phyloP scores from a whole-genome alignment of 2,329 filamentous ascomycete species.

The Onygenales sp. region DNA sequence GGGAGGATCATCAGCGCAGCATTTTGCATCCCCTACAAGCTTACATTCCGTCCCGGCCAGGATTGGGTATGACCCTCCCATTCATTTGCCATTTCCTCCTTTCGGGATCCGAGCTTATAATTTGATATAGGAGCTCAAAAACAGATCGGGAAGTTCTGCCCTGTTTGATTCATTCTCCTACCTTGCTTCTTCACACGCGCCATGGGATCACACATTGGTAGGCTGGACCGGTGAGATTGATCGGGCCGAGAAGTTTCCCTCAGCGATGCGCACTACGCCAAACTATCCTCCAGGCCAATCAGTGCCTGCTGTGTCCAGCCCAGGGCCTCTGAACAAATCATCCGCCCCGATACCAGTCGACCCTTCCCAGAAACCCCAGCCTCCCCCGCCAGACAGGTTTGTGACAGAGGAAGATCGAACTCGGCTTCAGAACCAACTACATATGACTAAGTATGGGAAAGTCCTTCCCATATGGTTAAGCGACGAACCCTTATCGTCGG shows the following conservation, averaged over 20 bases:
- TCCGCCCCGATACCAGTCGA: conserved; percentile 67
- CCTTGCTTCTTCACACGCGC: conserved; percentile 70
- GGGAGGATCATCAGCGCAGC: conserved; percentile 56
- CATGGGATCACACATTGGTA: conserved; percentile 87
- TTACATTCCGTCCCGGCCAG: conserved; percentile 42
- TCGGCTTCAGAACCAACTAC: conserved; percentile 64
- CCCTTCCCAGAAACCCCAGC: conserved; percentile 38
- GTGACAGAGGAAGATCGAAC: conserved; percentile 61
- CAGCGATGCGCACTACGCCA: not conserved
- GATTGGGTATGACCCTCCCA: conserved; percentile 42
- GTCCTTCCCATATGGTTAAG: conserved; percentile 84
- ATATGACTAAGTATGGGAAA: conserved; percentile 62
- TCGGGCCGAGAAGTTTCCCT: conserved; percentile 19
- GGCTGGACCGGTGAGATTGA: conserved; percentile 91
- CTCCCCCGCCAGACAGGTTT: conserved; percentile 59
- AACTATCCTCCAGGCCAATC: conserved; percentile 5
- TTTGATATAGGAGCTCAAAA: conserved; percentile 54
- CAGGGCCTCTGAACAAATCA: conserved; percentile 55
- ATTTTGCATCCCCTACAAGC: conserved; percentile 54
- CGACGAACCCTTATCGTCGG: conserved; percentile 61
- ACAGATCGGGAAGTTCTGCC: conserved; percentile 78
- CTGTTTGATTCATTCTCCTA: conserved; percentile 86
- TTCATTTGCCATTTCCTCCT: not conserved
- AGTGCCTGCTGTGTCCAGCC: conserved; percentile 18
- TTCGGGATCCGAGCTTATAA: conserved; percentile 2